These are phyloP conservation scores for Naganishia vaughanmartiniae DNA, from an alignment of 768 basidiomycete species.

Conservation along the genomic window DNA sequence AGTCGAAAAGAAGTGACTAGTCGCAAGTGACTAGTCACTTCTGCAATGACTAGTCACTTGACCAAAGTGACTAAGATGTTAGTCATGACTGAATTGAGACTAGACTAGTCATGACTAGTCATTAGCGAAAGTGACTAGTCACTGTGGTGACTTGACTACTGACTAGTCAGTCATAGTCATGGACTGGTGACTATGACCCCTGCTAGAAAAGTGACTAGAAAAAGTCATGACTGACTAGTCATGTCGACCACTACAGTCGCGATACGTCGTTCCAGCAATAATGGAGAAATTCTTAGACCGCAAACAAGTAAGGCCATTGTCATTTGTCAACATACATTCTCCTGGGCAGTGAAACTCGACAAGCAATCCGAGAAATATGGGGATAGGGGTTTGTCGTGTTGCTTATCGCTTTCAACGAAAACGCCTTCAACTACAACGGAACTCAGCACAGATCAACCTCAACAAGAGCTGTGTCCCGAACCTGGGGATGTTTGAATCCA, in stretches of 20 bases:
- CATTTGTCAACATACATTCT: too few relatives aligned
- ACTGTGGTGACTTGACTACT: background rate
- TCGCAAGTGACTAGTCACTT: background rate
- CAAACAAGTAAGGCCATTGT: too few relatives aligned
- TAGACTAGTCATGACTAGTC: conserved; percentile 11
- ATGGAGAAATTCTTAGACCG: too few relatives aligned
- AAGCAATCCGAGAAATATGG: too few relatives aligned
- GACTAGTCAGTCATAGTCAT: conserved; percentile 10
- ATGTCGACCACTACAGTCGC: conserved; percentile 15
- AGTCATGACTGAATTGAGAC: background rate
- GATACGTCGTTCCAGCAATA: too few relatives aligned
- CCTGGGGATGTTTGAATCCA: too few relatives aligned
- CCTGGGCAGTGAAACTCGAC: too few relatives aligned
- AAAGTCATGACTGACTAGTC: conserved; percentile 18
- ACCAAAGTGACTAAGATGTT: background rate
- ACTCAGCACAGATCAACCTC: too few relatives aligned
- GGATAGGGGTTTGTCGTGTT: too few relatives aligned
- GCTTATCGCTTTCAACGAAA: too few relatives aligned
- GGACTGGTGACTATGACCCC: background rate
- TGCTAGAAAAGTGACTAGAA: background rate
- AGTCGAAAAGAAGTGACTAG: background rate
- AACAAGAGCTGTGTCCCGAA: too few relatives aligned
- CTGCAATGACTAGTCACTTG: background rate
- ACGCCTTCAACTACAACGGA: too few relatives aligned
- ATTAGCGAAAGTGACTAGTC: background rate